These are phyloP conservation scores for Fraxinus greggii DNA, from an alignment of 305 asterid genomes.

Conservation along the genomic window DNA sequence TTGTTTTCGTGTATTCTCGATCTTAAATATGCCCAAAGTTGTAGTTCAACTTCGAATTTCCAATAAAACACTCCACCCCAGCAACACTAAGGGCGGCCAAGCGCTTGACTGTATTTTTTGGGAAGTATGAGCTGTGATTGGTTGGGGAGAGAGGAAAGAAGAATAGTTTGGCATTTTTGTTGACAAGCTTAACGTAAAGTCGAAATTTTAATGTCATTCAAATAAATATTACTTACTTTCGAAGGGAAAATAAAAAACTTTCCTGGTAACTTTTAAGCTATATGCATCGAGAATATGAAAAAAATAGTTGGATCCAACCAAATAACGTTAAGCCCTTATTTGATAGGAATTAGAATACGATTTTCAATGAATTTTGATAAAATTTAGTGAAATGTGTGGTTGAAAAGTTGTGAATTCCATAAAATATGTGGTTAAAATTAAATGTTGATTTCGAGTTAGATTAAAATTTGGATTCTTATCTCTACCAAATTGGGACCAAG, in stretches of 20 bases:
- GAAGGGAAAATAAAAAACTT: background rate
- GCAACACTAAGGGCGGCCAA: background rate
- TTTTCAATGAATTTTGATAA: too few relatives aligned
- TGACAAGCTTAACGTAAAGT: background rate
- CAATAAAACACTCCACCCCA: background rate
- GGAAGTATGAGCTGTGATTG: conserved; percentile 10
- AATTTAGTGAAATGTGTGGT: background rate
- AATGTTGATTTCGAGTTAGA: too few relatives aligned
- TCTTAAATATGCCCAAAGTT: background rate
- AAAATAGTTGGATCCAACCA: background rate
- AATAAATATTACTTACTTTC: background rate
- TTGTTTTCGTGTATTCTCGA: background rate
- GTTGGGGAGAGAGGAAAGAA: background rate
- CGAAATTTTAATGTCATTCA: background rate
- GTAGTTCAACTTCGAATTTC: background rate
- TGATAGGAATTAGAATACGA: background rate
- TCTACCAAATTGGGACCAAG: background rate
- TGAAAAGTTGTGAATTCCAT: background rate
- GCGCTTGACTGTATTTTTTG: background rate
- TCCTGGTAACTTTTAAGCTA: conserved; percentile 11
- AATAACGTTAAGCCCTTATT: background rate
- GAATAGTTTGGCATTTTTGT: background rate
- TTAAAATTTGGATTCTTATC: background rate
- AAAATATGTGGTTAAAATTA: too few relatives aligned
- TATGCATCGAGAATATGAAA: background rate